Evolutionary conservation across 768 basidiomycete species (phyloP).

Genomic region (Lactarius evosmus): DNA sequence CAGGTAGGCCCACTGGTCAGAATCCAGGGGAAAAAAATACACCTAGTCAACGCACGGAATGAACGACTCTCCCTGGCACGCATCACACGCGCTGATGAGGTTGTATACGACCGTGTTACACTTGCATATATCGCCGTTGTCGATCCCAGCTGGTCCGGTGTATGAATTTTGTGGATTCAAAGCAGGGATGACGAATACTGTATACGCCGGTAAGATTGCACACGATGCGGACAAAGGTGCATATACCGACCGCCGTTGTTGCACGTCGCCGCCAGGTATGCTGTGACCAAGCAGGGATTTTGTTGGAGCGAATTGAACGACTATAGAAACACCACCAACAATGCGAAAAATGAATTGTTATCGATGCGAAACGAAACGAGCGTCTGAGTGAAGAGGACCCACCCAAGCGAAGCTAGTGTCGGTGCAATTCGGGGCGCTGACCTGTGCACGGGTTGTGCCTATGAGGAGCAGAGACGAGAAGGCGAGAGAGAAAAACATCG

Average conservation of each 20-base stretch:
- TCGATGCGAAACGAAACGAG: not conserved
- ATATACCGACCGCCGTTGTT: conserved; percentile 20
- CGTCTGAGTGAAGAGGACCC: not conserved
- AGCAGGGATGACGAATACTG: conserved; percentile 12
- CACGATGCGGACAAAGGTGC: not conserved
- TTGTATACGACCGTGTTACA: conserved; percentile 33
- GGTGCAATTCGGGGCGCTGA: conserved; percentile 15
- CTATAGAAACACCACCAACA: not conserved
- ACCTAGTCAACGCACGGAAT: conserved; percentile 16
- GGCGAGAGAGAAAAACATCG: not conserved
- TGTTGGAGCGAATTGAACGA: conserved; percentile 20
- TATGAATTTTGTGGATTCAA: conserved; percentile 14
- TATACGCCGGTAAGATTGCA: not conserved
- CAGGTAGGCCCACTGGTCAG: not conserved
- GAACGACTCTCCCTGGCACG: conserved; percentile 28
- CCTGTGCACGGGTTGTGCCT: not conserved
- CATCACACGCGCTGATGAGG: conserved; percentile 32
- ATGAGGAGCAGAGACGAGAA: not conserved
- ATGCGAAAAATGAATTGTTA: not conserved
- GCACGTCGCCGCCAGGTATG: conserved; percentile 12
- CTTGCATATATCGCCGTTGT: conserved; percentile 22
- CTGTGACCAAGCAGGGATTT: conserved; percentile 13
- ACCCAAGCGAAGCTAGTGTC: conserved; percentile 17
- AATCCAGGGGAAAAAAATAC: not conserved
- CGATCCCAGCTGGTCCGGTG: conserved; percentile 5